These are phyloP conservation scores for Rubia peregrina DNA, from an alignment of 305 asterid species.

Conservation along the genomic window DNA sequence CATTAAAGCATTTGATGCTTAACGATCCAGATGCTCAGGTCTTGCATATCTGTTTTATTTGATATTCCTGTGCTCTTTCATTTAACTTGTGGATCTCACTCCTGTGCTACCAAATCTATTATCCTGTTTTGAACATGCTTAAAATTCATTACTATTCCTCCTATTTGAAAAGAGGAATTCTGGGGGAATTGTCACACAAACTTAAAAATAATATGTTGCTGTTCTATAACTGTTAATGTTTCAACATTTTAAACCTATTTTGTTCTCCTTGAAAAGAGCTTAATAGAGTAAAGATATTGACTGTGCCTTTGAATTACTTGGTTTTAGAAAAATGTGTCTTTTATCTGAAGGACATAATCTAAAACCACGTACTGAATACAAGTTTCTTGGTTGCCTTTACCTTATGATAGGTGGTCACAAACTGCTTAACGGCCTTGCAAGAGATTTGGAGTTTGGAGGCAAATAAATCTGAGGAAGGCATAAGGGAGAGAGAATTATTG, in stretches of 20 bases:
- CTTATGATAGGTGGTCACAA: conserved; percentile 71
- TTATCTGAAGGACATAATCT: not conserved
- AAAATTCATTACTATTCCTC: not conserved
- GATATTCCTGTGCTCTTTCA: conserved; percentile 2
- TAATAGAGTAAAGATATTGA: not conserved
- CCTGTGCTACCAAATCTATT: not conserved
- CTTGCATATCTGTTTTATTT: conserved; percentile 18
- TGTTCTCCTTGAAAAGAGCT: not conserved
- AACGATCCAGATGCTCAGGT: conserved; percentile 97
- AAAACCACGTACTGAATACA: not conserved
- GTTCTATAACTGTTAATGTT: not conserved
- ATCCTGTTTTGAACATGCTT: not conserved
- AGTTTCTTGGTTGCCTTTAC: not conserved
- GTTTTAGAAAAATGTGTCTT: not conserved
- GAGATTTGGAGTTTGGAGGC: conserved; percentile 98
- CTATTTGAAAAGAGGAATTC: not conserved
- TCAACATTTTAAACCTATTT: not conserved
- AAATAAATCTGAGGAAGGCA: conserved; percentile 80
- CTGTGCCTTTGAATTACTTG: not conserved
- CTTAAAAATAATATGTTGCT: not conserved
- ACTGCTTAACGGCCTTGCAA: conserved; percentile 83
- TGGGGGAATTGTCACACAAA: not conserved
- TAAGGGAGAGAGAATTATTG: conserved; percentile 76
- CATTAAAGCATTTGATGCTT: conserved; percentile 88
- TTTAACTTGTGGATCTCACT: not conserved